These are phyloP conservation scores for Serendipita vermifera DNA, from an alignment of 768 basidiomycete genomes.

Conservation along the genomic window DNA sequence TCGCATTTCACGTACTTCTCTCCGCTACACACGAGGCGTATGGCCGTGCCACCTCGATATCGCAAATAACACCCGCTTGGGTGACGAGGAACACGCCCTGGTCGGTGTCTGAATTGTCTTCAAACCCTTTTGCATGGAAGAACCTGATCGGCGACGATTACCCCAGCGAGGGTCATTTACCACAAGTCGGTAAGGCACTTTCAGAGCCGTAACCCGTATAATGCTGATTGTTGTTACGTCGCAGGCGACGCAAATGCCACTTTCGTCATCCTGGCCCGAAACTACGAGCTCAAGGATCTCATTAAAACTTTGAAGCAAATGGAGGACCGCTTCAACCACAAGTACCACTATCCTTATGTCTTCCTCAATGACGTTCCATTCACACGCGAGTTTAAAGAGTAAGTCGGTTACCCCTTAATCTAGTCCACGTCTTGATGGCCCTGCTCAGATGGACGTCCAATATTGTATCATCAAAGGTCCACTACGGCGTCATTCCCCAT, in stretches of 20 bases:
- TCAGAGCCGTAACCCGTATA: too few relatives aligned
- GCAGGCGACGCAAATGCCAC: conserved; percentile 53
- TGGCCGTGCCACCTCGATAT: not conserved
- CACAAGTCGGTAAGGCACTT: not conserved
- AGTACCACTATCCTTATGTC: conserved; percentile 72
- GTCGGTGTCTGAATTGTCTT: not conserved
- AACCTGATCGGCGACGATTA: not conserved
- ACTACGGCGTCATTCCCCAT: conserved; percentile 47
- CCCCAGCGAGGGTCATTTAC: not conserved
- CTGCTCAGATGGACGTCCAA: conserved; percentile 27
- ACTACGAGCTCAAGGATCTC: conserved; percentile 46
- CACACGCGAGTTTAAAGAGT: conserved; percentile 58
- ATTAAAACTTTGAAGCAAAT: conserved; percentile 55
- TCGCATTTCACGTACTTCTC: not conserved
- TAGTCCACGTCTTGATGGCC: conserved; percentile 13
- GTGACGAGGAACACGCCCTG: not conserved
- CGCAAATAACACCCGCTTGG: not conserved
- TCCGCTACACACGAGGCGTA: not conserved
- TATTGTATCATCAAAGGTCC: conserved; percentile 39
- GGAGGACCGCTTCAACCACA: conserved; percentile 79
- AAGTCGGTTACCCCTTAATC: conserved; percentile 18
- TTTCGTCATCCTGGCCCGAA: conserved; percentile 54
- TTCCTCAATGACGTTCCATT: conserved; percentile 83
- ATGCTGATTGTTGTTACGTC: too few relatives aligned
- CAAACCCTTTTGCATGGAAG: not conserved